phyloP scores from a whole-genome alignment of 2,329 filamentous ascomycete species.

The Pestalotiopsis sp. region DNA sequence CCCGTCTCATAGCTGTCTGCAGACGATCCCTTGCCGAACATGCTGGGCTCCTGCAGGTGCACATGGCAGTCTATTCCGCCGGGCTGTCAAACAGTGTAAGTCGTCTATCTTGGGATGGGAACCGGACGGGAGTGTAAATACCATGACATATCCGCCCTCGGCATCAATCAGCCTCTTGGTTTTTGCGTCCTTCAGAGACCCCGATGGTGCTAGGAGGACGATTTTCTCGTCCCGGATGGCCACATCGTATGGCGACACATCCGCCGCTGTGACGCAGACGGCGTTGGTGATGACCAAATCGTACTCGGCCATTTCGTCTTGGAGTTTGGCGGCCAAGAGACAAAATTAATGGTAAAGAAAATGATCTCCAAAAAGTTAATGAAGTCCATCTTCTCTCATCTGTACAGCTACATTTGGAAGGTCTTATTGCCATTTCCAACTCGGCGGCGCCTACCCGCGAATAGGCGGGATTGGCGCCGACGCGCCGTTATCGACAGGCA shows the following conservation, averaged over 20 bases:
- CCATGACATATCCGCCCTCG: slow-evolving; percentile 45
- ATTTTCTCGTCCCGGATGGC: slow-evolving; percentile 47
- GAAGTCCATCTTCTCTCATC: neutral
- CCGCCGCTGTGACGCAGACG: slow-evolving; percentile 43
- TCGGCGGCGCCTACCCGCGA: neutral
- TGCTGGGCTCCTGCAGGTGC: slow-evolving; percentile 40
- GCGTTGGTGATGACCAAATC: slow-evolving; percentile 46
- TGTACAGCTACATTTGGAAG: neutral
- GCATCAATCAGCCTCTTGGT: slow-evolving; percentile 40
- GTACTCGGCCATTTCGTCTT: slow-evolving; percentile 27
- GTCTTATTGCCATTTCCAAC: neutral
- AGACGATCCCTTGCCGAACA: slow-evolving; percentile 35
- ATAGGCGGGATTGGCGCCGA: neutral
- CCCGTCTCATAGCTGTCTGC: slow-evolving; percentile 43
- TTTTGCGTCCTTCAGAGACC: slow-evolving; percentile 30
- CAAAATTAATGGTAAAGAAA: neutral
- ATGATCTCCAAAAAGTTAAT: neutral
- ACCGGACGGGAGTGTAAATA: slow-evolving; percentile 15
- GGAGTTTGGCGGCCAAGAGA: neutral
- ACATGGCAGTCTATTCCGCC: slow-evolving; percentile 44
- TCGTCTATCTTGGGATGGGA: neutral
- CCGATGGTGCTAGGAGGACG: slow-evolving; percentile 39
- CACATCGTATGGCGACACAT: slow-evolving; percentile 43
- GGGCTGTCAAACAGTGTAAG: slow-evolving; percentile 22
- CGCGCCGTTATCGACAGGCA: neutral